Base-by-base conservation (phyloP, 805 yeast species). In the Spathaspora passalidarum region DNA sequence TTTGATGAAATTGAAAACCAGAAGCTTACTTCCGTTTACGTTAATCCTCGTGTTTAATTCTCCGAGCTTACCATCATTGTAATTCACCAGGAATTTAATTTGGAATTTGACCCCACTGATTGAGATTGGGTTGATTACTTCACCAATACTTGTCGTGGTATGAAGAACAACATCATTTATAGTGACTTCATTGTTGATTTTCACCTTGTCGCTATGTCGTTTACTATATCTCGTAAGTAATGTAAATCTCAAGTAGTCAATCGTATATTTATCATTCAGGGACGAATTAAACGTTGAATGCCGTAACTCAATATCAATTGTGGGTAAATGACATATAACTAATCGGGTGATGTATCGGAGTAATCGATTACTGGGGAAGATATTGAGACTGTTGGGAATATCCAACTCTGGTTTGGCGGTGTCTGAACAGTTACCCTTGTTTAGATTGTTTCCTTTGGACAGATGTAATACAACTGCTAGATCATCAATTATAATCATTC, bases 401-500 rank as follows among this genome's bases (percentile, higher is more conserved):
- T 44, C 44, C n/a, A 7, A 6, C 13, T 26, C 32, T 26, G n/a
- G 25, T 9, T 11, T 29, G 16, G 34, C 7, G n/a, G n/a, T n/a
- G n/a, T 29, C 17, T 8, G 16, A 4, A 29, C 16, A 29, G 14
- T n/a, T 29, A 4, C 16, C 34, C 14, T 8, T 29, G 14, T 13
- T 29, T 10, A 10, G 5, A 17, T 8, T 29, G 16, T 13, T 29
- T 29, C 17, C 34, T n/a, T n/a, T n/a, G n/a, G n/a, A n/a, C n/a
- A n/a, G n/a, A 10, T 29, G 34, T 13, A 29, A n/a, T 13, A 17
- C 14, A 3, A 29, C 34, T 14, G 37, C 20, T 21, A 66, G 40
- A 40, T 59, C 67, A 18, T 62, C 62, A 4, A 70, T 25, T 17
- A 71, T 65, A 7, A 69, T 32, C 55, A 52, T 60, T 36, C 64